Base-by-base conservation (phyloP, 768 basidiomycete species). In the Pleurotus platypus region DNA sequence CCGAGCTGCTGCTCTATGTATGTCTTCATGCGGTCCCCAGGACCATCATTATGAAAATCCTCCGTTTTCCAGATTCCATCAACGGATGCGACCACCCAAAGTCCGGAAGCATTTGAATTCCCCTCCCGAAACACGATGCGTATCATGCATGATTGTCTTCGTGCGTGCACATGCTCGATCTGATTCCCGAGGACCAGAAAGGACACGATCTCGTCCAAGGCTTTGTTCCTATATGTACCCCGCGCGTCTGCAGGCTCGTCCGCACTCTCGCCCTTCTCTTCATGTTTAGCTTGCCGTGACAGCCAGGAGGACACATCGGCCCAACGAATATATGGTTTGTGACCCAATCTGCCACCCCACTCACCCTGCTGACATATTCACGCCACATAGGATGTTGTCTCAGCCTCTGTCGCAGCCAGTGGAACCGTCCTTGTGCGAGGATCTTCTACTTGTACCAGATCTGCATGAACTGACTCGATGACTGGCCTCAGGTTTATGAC, bases 401-500 rank as follows among this genome's bases (percentile, higher is more conserved):
- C 42, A 8, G n/a, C 42, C 42, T 45, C 42, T 45, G 20, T 45
- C 42, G 42, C 42, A 6, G 42, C 42, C 9, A 45, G 42, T 22
- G 42, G 11, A 45, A 45, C 42, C 42, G 6, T 45, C 42, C 42
- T 45, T 22, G 42, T 45, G 42, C 42, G 42, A 3, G n/a, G 11
- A 2, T 16, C 7, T 15, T 16, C n/a, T 45, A 12, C 42, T 16
- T 43, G 20, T 43, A 11, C 42, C 13, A n/a, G 40, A 12, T 16
- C 13, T 16, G 40, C 16, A 13, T 42, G 20, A 4, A 45, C 35
- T 38, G 20, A 57, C 24, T 35, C 20, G 3, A 27, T 13, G 4
- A 4, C 30, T 4, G 13, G 12, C 3, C 47, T 2, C 40, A 69
- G 68, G 60, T 60, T 22, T 69, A 67, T 49, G 68, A 69, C 53